phyloP scores from a whole-genome alignment of 768 basidiomycete species.

The Boletales sp. region DNA sequence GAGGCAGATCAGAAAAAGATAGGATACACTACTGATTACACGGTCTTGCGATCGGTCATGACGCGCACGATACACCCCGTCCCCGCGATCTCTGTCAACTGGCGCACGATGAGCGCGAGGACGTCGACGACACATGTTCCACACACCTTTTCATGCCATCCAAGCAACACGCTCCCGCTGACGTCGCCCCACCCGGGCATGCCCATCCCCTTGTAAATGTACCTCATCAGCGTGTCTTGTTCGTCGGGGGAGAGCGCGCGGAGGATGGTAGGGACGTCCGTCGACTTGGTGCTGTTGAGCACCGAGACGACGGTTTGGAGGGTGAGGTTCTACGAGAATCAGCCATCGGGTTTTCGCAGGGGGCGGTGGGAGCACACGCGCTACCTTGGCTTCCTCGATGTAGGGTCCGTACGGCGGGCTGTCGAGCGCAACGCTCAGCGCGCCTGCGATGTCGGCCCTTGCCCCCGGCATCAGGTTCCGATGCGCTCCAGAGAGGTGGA shows the following conservation, averaged over 20 bases:
- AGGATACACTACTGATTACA: conserved; percentile 29
- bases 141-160: conserved; percentile 94
- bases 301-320: conserved; percentile 81
- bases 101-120: neutral
- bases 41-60: conserved; percentile 63
- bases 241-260: conserved; percentile 66
- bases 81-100: conserved; percentile 93
- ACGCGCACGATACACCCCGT: conserved; percentile 92
- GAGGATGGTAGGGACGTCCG: conserved; percentile 77
- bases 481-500: too few species aligned
- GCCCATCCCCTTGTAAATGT: conserved; percentile 96
- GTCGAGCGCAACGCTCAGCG: conserved; percentile 67
- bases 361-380: too few species aligned
- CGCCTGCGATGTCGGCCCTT: conserved; percentile 35
- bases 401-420: conserved; percentile 85
- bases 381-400: conserved; percentile 90
- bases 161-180: conserved; percentile 60
- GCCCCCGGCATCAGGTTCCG: too few species aligned
- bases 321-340: conserved; percentile 57
- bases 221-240: conserved; percentile 95
- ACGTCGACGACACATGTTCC: too few species aligned
- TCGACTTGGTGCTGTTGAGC: conserved; percentile 88
- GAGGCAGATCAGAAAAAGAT: too few species aligned
- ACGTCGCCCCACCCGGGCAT: conserved; percentile 57
- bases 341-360: too few species aligned